phyloP scores from a whole-genome alignment of 1,139 yeast species.

The Yamadazyma trypodendri region DNA sequence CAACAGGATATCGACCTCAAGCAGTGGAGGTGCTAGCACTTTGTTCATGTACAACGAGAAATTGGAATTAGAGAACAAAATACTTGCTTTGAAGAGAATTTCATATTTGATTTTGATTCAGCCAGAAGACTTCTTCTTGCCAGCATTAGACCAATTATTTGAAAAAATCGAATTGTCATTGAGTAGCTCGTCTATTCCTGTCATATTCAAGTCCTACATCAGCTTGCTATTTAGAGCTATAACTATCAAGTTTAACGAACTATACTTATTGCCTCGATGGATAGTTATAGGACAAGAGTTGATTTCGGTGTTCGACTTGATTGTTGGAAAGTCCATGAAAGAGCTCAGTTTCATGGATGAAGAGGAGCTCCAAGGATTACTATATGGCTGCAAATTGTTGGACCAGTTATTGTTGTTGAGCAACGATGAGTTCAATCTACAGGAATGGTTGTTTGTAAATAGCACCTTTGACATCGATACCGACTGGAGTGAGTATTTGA shows the following conservation, averaged over 20 bases:
- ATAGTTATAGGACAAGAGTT: conserved; percentile 63
- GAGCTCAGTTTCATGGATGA: conserved; percentile 32
- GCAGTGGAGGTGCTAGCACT: conserved; percentile 50
- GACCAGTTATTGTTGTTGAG: conserved; percentile 69
- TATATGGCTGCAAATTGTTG: conserved; percentile 71
- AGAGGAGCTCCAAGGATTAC: conserved; percentile 42
- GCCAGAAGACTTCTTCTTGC: conserved; percentile 56
- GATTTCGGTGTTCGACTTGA: conserved; percentile 48
- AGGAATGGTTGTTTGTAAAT: conserved; percentile 83
- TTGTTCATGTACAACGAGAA: conserved; percentile 75
- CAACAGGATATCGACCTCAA: conserved; percentile 46
- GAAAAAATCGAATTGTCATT: conserved; percentile 48
- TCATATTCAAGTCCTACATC: conserved; percentile 43
- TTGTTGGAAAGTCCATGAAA: conserved; percentile 28
- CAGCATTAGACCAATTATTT: conserved; percentile 49
- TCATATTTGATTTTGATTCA: conserved; percentile 62
- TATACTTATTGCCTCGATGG: conserved; percentile 73
- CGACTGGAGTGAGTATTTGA: conserved; percentile 39
- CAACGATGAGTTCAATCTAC: conserved; percentile 75
- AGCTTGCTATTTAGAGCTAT: conserved; percentile 63
- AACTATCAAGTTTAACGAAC: conserved; percentile 57
- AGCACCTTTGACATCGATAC: conserved; percentile 53
- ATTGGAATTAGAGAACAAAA: conserved; percentile 56
- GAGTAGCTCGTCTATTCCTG: conserved; percentile 26
- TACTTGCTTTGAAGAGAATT: conserved; percentile 54